Evolutionary conservation across 2,329 filamentous ascomycete species (phyloP).

Genomic region (Fusarium papillatum): DNA sequence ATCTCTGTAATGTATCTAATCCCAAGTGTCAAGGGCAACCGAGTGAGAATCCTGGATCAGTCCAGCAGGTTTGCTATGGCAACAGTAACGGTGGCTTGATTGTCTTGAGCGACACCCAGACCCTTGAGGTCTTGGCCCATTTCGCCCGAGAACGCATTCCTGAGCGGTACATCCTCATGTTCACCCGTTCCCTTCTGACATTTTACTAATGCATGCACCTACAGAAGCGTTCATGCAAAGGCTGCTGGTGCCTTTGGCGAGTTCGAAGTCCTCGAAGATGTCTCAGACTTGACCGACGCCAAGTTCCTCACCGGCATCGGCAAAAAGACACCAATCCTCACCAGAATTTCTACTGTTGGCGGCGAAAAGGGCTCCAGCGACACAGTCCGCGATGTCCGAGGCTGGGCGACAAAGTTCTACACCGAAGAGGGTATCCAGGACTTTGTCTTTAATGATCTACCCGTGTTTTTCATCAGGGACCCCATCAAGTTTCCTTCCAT

Average conservation of each 20-base stretch:
- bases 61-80: conserved; percentile 41
- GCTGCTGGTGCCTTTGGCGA: conserved; percentile 25
- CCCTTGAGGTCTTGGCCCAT: conserved; percentile 69
- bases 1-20: not conserved
- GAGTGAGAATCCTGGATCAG: conserved; percentile 37
- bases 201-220: accelerated
- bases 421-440: conserved; percentile 46
- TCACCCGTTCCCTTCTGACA: too few relatives aligned
- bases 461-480: conserved; percentile 62
- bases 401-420: conserved; percentile 61
- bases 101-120: conserved; percentile 64
- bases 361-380: conserved; percentile 75
- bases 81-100: conserved; percentile 53
- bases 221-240: conserved; percentile 25
- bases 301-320: conserved; percentile 12
- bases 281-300: conserved; percentile 26
- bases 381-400: conserved; percentile 76
- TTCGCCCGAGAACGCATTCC: conserved; percentile 72
- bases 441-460: conserved; percentile 60
- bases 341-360: conserved; percentile 59
- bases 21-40: conserved; percentile 32
- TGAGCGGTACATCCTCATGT: conserved; percentile 52
- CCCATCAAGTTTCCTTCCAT: conserved; percentile 62
- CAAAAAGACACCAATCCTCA: conserved; percentile 12
- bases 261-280: conserved; percentile 22